Evolutionary conservation across 1,139 yeast species (phyloP).

Genomic region (Sugiyamaella xylanicola): DNA sequence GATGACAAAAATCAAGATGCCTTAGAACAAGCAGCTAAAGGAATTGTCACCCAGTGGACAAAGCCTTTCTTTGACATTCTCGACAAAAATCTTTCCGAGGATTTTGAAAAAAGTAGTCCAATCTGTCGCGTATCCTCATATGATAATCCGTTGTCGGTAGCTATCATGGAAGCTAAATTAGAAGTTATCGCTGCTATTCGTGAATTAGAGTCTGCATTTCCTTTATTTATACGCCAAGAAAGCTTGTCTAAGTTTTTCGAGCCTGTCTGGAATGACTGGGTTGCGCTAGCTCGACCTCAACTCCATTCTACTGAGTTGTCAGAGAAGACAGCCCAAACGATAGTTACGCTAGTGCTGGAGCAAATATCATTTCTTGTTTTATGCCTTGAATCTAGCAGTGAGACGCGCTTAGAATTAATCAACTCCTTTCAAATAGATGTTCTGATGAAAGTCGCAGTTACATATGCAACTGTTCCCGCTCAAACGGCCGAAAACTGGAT

Average conservation of each 20-base stretch:
- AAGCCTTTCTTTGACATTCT: constrained; percentile 31
- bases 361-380: constrained; percentile 6
- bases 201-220: constrained; percentile 40
- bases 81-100: constrained; percentile 21
- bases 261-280: constrained; percentile 14
- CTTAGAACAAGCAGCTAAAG: constrained; percentile 32
- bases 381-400: constrained; percentile 16
- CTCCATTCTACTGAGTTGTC: neutral
- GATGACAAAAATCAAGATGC: constrained; percentile 34
- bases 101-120: neutral
- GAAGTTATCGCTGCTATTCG: constrained; percentile 33
- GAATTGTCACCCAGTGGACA: constrained; percentile 38
- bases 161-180: constrained; percentile 19
- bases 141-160: constrained; percentile 1
- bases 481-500: constrained; percentile 18
- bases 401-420: neutral
- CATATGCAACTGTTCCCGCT: neutral
- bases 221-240: constrained; percentile 15
- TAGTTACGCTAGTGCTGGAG: constrained; percentile 11
- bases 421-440: too few species aligned
- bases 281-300: neutral
- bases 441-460: too few species aligned
- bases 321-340: constrained; percentile 5
- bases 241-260: constrained; percentile 7
- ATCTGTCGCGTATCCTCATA: neutral